Evolutionary conservation across 768 basidiomycete genomes (phyloP), one percentile per base, ranked within the genome.

Genomic region (Lactarius psammicola): DNA sequence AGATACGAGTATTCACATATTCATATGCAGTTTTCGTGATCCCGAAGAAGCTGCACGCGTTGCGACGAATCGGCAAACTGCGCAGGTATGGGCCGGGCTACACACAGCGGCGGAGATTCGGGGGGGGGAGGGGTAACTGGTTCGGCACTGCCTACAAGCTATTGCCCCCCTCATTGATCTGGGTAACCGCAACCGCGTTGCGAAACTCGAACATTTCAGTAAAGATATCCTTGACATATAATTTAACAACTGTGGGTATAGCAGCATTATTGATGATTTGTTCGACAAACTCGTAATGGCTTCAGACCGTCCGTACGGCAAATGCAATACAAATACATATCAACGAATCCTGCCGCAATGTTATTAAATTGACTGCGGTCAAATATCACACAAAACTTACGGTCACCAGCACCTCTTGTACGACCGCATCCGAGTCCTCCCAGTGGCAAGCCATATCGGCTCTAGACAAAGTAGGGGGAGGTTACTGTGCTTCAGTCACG

Each of bases 371-470:
- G 56, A 42, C 59, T 51, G 59, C 56, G 56, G 30, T 23, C 55
- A 63, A 54, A 66, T 40, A 64, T 61, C n/a, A 54, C 38, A 66
- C 51, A 42, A 62, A 65, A 79, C 89, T 68, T 76, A 92, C 92
- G 73, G 91, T 94, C 56, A 81, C 80, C 77, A 83, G 92, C 73
- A 94, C 80, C 76, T 94, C 92, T 75, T 91, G 87, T 49, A 86
- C 82, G 65, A 92, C 86, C 59, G 82, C 79, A 73, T 94, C 92
- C 60, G 85, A 84, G 68, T 94, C 92, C 78, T 94, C 92, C 92
- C 92, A 94, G 72, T 94, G 92, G 68, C 89, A 92, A 57, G 82
- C 84, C 78, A 94, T 84, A 75, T 90, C 90, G 56, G 88, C 90
- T 70, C 92, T 93, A 57, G 40, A 64, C 34, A 56, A 23, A 59